Base-by-base conservation (phyloP, 768 basidiomycete species). In the Russula earlei region DNA sequence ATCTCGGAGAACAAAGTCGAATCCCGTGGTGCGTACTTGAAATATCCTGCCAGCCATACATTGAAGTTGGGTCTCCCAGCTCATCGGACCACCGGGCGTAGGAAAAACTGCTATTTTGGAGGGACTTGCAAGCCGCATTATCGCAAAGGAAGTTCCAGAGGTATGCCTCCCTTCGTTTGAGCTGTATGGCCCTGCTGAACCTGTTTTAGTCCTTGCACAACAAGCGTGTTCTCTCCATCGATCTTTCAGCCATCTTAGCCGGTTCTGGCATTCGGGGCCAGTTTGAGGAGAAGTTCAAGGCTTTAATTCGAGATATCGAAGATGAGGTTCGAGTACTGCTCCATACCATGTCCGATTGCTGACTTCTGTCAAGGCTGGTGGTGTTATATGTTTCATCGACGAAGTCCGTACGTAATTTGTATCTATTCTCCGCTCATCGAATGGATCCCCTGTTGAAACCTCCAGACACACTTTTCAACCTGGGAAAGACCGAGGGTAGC, bases 261-360 rank as follows among this genome's bases (percentile, higher is more conserved):
- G 92, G 92, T 1, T 90, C 91, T 1, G 91, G 91, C 0, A 87
- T 95, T 50, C 82, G 92, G 40, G 92, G 92, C 2, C 88, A 92
- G 62, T 94, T 94, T 51, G 92, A 96, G 63, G 90, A 91, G 68
- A 91, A 91, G 63, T 93, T 94, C 77, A 93, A 94, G 67, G 85
- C 83, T 0, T 74, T 96, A 1, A 73, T 95, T n/a, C 79, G 79
- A 25, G 92, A 96, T 65, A 94, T 96, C 55, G 91, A 93, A 66
- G 87, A 83, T 12, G 87, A 91, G 73, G 82, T 77, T 51, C 45
- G 75, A 37, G 49, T 49, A 5, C 49, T 67, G 61, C 40, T 64
- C 68, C 46, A 19, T 8, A 8, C 56, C 36, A 55, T 68, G 56
- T 59, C 66, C 12, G 34, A 38, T 43, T 40, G 41, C 58, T 25